phyloP scores from a whole-genome alignment of 2,329 filamentous ascomycete genomes.

The Neofusicoccum sp. region DNA sequence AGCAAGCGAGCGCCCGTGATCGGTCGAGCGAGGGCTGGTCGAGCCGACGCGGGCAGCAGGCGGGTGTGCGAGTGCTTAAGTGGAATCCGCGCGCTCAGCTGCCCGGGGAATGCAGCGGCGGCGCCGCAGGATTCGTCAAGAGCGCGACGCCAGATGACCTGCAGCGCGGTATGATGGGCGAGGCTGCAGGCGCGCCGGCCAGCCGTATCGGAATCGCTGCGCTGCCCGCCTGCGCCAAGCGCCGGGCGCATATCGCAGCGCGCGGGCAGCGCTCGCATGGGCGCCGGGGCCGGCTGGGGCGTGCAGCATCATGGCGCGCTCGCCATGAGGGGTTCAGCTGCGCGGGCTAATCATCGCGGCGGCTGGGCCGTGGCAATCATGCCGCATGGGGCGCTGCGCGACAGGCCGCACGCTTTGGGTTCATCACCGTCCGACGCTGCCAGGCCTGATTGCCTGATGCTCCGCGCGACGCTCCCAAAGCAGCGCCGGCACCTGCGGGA shows the following conservation, averaged over 20 bases:
- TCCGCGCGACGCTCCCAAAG: constrained; percentile 13
- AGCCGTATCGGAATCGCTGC: constrained; percentile 19
- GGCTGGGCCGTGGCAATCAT: neutral
- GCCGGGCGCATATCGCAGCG: neutral
- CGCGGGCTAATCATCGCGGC: neutral
- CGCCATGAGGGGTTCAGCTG: constrained; percentile 15
- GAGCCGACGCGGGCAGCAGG: constrained; percentile 17
- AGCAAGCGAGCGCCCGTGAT: constrained; percentile 18
- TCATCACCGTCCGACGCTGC: neutral
- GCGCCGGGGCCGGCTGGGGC: neutral
- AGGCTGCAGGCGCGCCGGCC: constrained; percentile 17
- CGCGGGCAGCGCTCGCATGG: neutral
- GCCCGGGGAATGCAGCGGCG: constrained; percentile 14
- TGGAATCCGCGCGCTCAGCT: constrained; percentile 17
- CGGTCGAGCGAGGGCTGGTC: constrained; percentile 11
- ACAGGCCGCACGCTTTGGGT: constrained; percentile 15
- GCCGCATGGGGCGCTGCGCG: neutral
- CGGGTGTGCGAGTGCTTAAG: constrained; percentile 19
- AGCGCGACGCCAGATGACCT: constrained; percentile 18
- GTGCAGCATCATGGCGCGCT: constrained; percentile 8
- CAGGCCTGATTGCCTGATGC: constrained; percentile 11
- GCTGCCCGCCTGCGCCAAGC: constrained; percentile 9
- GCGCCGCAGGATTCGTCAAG: constrained; percentile 18
- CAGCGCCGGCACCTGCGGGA: constrained; percentile 4
- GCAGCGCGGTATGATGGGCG: constrained; percentile 17